phyloP scores from a whole-genome alignment of 129 eudicot genomes.

The Helichrysum umbraculigerum region DNA sequence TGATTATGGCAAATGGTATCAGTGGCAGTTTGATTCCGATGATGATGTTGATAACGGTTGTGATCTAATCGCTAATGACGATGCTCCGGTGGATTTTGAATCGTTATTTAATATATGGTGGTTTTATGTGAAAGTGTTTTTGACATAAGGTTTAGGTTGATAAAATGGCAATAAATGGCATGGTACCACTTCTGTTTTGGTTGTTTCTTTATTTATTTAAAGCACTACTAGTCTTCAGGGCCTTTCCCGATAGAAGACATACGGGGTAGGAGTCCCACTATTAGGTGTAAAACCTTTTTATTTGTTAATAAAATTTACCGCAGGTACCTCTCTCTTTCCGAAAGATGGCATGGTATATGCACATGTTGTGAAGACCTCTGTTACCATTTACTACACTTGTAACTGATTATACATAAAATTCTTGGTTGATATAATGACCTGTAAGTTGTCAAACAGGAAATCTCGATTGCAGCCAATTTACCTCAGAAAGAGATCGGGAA shows the following conservation, averaged over 20 bases:
- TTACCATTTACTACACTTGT: background rate
- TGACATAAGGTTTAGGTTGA: background rate
- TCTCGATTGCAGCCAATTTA: conserved; percentile 90
- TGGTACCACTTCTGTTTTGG: no score
- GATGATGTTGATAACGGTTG: conserved; percentile 17
- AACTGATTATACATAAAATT: background rate
- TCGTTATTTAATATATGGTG: conserved; percentile 1
- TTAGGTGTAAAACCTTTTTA: no score
- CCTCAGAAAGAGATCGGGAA: conserved; percentile 99
- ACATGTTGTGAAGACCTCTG: background rate
- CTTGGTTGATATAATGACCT: conserved; percentile 1
- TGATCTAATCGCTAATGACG: conserved; percentile 9
- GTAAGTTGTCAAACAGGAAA: conserved; percentile 62
- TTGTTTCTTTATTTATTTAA: no score
- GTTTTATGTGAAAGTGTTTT: background rate
- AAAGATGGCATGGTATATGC: background rate
- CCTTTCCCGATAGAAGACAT: no score
- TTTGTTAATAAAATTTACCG: no score
- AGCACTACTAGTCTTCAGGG: no score
- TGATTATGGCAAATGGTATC: conserved; percentile 30
- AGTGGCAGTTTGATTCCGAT: conserved; percentile 25
- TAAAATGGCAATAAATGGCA: no score
- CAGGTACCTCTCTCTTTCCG: no score
- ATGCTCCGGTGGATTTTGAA: conserved; percentile 21
- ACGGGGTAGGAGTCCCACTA: no score